Conservation (phyloP, 176 grass and related monocot species). For the Raddia guianensis region DNA sequence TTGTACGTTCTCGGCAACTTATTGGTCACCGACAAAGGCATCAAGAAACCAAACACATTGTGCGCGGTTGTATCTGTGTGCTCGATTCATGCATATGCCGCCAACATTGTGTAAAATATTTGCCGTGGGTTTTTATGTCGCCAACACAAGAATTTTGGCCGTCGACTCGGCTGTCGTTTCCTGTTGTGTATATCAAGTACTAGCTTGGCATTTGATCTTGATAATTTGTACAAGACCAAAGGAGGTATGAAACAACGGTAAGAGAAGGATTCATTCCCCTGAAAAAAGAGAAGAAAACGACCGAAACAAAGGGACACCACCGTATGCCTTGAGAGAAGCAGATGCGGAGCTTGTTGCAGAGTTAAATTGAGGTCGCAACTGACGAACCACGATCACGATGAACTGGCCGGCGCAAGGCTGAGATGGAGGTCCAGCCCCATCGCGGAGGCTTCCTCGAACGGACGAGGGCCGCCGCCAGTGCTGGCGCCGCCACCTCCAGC, state of each 20-base stretch:
- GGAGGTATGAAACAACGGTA: not conserved
- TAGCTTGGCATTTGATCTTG: not conserved
- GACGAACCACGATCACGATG: constrained; percentile 30
- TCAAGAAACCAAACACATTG: too few relatives aligned
- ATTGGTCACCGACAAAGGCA: too few relatives aligned
- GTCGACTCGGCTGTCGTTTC: too few relatives aligned
- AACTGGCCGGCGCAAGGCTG: constrained; percentile 68
- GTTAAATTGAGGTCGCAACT: not conserved
- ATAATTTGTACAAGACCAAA: not conserved
- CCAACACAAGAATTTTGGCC: too few relatives aligned
- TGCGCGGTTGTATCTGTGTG: too few relatives aligned
- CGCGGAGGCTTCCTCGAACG: constrained; percentile 41
- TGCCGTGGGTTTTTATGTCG: too few relatives aligned
- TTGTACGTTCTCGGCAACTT: too few relatives aligned
- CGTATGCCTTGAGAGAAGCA: not conserved
- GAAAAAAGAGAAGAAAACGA: not conserved
- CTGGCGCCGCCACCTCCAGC: not conserved
- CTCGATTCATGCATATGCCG: too few relatives aligned
- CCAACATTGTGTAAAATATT: too few relatives aligned
- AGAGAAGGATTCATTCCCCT: not conserved
- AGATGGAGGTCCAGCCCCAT: constrained; percentile 74
- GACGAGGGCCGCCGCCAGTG: not conserved
- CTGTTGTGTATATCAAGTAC: not conserved
- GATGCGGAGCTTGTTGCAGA: not conserved
- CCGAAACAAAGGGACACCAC: not conserved